phyloP scores from a whole-genome alignment of 2,329 filamentous ascomycete genomes.

The Neopestalotiopsis sp. region DNA sequence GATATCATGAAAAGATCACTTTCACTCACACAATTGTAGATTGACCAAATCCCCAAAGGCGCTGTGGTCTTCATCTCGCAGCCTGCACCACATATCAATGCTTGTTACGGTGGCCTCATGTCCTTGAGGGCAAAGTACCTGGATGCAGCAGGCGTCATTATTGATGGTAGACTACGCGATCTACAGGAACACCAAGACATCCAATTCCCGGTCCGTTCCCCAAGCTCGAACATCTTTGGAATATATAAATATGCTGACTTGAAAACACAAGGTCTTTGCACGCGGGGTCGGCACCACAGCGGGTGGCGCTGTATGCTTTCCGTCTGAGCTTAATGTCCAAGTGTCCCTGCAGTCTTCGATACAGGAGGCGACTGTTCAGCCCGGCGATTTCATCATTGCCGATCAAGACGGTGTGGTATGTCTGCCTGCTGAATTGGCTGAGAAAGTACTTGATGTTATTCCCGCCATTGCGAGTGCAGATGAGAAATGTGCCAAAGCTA shows the following conservation, averaged over 20 bases:
- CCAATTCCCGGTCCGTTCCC: not conserved
- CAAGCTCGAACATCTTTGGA: too few species aligned
- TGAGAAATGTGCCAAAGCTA: not conserved
- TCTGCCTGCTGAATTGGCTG: not conserved
- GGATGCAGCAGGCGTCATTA: not conserved
- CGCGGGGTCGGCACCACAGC: not conserved
- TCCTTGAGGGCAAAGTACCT: not conserved
- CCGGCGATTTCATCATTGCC: not conserved
- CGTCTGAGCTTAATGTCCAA: not conserved
- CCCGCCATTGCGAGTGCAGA: not conserved
- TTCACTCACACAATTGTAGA: not conserved
- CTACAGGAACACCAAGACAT: not conserved
- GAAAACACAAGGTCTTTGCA: not conserved
- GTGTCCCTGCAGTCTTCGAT: not conserved
- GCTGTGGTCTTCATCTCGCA: not conserved
- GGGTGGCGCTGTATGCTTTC: not conserved
- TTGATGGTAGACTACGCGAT: not conserved
- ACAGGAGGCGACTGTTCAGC: not conserved
- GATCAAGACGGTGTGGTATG: not conserved
- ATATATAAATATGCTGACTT: not conserved
- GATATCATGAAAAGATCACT: not conserved
- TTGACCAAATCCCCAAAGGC: not conserved
- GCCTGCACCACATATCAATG: not conserved
- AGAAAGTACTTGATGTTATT: not conserved
- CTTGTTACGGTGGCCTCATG: not conserved